Conservation (phyloP, 2,329 filamentous ascomycete genomes). For the Parastagonospora nodorum region DNA sequence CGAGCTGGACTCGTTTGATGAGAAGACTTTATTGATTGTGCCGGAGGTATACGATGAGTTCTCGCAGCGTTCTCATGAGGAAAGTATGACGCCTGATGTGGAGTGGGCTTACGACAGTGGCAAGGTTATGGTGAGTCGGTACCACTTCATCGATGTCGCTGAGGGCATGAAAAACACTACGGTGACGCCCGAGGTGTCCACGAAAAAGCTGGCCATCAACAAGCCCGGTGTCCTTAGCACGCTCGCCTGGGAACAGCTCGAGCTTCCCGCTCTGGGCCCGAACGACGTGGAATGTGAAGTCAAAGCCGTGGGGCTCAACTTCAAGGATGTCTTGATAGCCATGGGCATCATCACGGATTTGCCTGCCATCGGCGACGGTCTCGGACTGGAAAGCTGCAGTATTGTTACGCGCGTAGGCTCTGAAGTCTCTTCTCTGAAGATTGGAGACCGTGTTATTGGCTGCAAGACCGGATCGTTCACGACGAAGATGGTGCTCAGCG, state of each 20-base stretch:
- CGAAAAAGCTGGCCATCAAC: neutral
- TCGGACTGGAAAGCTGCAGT: neutral
- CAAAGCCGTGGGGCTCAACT: slow-evolving; percentile 11
- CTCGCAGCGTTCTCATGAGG: neutral
- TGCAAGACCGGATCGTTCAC: neutral
- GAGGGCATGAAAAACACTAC: neutral
- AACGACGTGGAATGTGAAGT: slow-evolving; percentile 14
- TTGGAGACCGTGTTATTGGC: slow-evolving; percentile 1
- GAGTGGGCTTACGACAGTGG: neutral
- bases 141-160: neutral
- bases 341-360: slow-evolving; percentile 31
- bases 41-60: neutral
- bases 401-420: neutral
- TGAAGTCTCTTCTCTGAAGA: neutral
- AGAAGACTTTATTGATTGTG: neutral
- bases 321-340: slow-evolving; percentile 11
- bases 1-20: neutral
- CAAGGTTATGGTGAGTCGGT: neutral
- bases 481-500: neutral
- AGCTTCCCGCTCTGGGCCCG: neutral
- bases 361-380: neutral
- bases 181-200: neutral
- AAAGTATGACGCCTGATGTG: neutral
- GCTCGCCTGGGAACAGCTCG: neutral
- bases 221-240: neutral